phyloP scores from a whole-genome alignment of 106 monocot species.

The Dioscorea dumetorum region DNA sequence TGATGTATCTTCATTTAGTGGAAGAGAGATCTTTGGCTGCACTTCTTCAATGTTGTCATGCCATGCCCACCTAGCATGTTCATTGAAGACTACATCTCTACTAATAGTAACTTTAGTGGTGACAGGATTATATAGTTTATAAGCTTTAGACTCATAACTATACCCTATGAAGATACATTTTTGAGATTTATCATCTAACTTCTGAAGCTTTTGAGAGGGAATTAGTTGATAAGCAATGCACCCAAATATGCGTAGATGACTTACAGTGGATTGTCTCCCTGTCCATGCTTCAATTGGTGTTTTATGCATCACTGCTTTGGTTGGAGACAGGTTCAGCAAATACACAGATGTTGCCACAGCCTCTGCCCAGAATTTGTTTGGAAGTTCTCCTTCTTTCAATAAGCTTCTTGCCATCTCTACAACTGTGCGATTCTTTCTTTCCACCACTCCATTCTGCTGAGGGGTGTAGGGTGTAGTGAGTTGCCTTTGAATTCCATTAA shows the following conservation, averaged over 20 bases:
- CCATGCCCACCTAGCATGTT: too few species aligned
- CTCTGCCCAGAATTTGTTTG: background rate
- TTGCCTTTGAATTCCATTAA: background rate
- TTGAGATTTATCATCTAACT: background rate
- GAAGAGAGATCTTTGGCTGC: too few species aligned
- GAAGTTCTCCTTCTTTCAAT: background rate
- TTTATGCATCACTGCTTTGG: too few species aligned
- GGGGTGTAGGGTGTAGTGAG: background rate
- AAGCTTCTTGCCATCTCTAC: conserved; percentile 2
- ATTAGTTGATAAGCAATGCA: background rate
- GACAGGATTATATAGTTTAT: background rate
- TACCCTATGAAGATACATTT: conserved; percentile 1
- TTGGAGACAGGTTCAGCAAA: too few species aligned
- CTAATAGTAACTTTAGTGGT: too few species aligned
- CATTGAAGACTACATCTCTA: too few species aligned
- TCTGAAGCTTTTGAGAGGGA: background rate
- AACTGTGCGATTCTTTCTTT: background rate
- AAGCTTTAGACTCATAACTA: conserved; percentile 1
- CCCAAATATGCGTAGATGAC: background rate
- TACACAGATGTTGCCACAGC: too few species aligned
- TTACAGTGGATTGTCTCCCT: too few species aligned
- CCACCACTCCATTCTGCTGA: background rate
- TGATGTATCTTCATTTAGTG: too few species aligned
- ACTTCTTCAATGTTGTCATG: too few species aligned
- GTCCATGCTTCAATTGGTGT: background rate